These are phyloP conservation scores for Aspergillus asperescens DNA, from an alignment of 495 filamentous ascomycete genomes.

Conservation along the genomic window DNA sequence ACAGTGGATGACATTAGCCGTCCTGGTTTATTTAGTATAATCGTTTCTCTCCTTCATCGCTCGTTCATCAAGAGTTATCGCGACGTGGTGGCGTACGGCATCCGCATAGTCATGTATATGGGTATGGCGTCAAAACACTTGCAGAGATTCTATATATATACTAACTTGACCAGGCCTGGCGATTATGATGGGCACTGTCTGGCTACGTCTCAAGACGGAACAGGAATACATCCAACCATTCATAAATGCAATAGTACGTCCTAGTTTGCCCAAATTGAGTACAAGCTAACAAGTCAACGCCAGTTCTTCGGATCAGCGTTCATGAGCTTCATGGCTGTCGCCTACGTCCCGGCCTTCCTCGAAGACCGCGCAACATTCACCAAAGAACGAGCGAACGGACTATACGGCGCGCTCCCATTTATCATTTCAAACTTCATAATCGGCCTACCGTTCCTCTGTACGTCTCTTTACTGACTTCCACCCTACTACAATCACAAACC, in stretches of 20 bases:
- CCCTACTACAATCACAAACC: no score
- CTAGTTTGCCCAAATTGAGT: neutral
- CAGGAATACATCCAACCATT: slow-evolving; percentile 71
- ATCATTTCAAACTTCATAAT: slow-evolving; percentile 74
- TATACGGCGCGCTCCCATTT: slow-evolving; percentile 69
- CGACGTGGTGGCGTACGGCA: slow-evolving; percentile 76
- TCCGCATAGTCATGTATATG: slow-evolving; percentile 76
- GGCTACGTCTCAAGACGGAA: slow-evolving; percentile 58
- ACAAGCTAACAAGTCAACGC: neutral
- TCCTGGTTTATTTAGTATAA: slow-evolving; percentile 27
- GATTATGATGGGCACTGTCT: slow-evolving; percentile 85
- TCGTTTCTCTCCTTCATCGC: slow-evolving; percentile 58
- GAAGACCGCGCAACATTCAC: slow-evolving; percentile 68
- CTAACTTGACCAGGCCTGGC: slow-evolving; percentile 47
- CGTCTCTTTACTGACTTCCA: neutral
- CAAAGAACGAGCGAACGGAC: slow-evolving; percentile 77
- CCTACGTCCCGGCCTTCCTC: slow-evolving; percentile 75
- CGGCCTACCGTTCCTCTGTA: slow-evolving; percentile 68
- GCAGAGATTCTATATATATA: neutral
- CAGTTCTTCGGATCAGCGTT: slow-evolving; percentile 75
- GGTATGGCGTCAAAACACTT: slow-evolving; percentile 33
- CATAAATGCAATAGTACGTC: slow-evolving; percentile 64
- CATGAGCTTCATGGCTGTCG: slow-evolving; percentile 89
- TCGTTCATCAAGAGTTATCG: slow-evolving; percentile 75
- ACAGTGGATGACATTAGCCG: slow-evolving; percentile 22